Percentiles rank a stretch among this genome's conserved stretches.
Conservation (phyloP, 2,329 filamentous ascomycete genomes). For the Epichloe glyceriae region DNA sequence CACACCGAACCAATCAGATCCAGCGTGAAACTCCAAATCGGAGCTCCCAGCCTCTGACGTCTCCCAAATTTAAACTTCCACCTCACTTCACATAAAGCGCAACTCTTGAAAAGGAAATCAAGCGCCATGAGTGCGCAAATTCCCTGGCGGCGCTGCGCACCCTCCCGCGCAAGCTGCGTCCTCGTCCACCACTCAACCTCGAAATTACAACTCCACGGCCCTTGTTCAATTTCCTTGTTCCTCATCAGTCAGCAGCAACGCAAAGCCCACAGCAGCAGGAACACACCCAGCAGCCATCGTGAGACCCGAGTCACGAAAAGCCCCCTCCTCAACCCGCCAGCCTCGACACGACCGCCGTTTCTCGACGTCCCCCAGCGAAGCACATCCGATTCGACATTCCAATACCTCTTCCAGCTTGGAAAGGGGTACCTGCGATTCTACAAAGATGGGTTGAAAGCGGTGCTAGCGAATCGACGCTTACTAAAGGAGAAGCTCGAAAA, state of each 20-base stretch:
- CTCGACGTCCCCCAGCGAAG: conserved; percentile 48
- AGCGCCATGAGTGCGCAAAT: conserved; percentile 19
- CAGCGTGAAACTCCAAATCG: not conserved
- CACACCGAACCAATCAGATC: not conserved
- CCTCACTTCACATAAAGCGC: not conserved
- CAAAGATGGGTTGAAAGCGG: conserved; percentile 67
- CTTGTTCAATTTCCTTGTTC: not conserved
- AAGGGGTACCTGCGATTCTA: conserved; percentile 76
- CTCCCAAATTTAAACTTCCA: not conserved
- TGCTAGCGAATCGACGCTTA: conserved; percentile 52
- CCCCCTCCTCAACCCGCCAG: conserved; percentile 53
- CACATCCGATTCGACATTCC: conserved; percentile 17
- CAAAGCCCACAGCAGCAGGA: conserved; percentile 9
- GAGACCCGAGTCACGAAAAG: conserved; percentile 17
- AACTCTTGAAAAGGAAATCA: not conserved
- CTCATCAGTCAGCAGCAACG: conserved; percentile 10
- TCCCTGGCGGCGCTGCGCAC: conserved; percentile 18
- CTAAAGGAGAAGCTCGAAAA: conserved; percentile 29
- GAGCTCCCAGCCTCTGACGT: not conserved
- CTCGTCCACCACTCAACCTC: conserved; percentile 2
- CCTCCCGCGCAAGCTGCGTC: conserved; percentile 10
- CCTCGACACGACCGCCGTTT: conserved; percentile 57
- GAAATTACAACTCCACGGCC: conserved; percentile 1
- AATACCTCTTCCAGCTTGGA: conserved; percentile 49
- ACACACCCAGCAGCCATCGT: conserved; percentile 9